phyloP scores from a whole-genome alignment of 1,284 basidiomycete genomes.

The Tremellales sp. region DNA sequence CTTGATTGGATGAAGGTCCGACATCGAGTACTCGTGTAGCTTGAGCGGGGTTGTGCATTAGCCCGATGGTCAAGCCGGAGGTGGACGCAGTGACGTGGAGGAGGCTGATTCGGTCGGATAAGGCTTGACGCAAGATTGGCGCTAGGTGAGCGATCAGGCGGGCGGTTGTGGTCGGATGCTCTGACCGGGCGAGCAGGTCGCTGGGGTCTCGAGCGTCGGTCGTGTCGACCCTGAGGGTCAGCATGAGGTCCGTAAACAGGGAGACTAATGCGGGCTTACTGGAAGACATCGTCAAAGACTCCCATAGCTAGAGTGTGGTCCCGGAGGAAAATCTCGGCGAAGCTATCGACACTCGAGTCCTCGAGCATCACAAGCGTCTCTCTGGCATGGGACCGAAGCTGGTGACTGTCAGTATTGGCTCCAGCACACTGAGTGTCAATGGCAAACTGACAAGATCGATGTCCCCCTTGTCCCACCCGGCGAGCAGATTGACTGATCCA shows the following conservation, averaged over 20 bases:
- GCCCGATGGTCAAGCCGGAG: conserved; percentile 57
- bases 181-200: conserved; percentile 34
- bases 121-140: conserved; percentile 59
- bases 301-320: conserved; percentile 52
- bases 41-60: conserved; percentile 65
- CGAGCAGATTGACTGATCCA: conserved; percentile 75
- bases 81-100: conserved; percentile 55
- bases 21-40: conserved; percentile 82
- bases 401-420: conserved; percentile 2
- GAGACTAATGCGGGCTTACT: conserved; percentile 53
- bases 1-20: conserved; percentile 70
- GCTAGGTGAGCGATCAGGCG: conserved; percentile 59
- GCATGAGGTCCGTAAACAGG: not conserved
- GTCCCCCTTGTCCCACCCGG: conserved; percentile 61
- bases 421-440: not conserved
- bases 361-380: conserved; percentile 58
- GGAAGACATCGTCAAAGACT: conserved; percentile 70
- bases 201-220: conserved; percentile 46
- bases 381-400: conserved; percentile 73
- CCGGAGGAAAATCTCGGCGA: conserved; percentile 47
- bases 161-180: conserved; percentile 59
- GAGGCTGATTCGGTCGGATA: conserved; percentile 64
- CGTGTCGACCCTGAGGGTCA: conserved; percentile 58
- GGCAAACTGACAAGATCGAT: conserved; percentile 44
- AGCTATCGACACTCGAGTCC: conserved; percentile 52